Percentiles rank a stretch among this genome's conserved stretches.
These are phyloP conservation scores for Cordyceps farinosa DNA, from an alignment of 2,329 filamentous ascomycete genomes.

Conservation along the genomic window DNA sequence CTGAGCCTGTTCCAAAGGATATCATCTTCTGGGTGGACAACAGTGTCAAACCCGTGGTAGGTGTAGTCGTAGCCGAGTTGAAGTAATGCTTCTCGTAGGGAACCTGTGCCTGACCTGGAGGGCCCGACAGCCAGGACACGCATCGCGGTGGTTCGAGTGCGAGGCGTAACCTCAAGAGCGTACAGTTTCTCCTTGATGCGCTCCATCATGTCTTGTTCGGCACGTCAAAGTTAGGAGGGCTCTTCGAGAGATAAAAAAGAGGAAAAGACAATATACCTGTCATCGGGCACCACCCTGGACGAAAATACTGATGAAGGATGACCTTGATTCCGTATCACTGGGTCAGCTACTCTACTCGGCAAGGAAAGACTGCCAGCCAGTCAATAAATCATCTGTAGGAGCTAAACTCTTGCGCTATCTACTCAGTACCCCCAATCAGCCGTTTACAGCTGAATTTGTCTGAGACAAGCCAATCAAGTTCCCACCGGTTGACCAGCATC, in stretches of 20 bases:
- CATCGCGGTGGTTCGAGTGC: slow-evolving; percentile 5
- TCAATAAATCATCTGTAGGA: too few relatives aligned
- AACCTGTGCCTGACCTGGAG: slow-evolving; percentile 15
- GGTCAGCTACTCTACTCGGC: too few relatives aligned
- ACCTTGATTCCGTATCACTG: too few relatives aligned
- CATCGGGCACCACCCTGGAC: too few relatives aligned
- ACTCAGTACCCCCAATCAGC: too few relatives aligned
- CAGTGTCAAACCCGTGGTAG: slow-evolving; percentile 14
- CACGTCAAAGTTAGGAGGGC: too few relatives aligned
- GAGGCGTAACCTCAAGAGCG: not conserved
- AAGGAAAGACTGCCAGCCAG: too few relatives aligned
- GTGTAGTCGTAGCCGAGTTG: slow-evolving; percentile 15
- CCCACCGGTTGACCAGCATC: too few relatives aligned
- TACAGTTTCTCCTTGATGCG: not conserved
- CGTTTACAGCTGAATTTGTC: too few relatives aligned
- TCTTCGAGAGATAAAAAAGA: not conserved
- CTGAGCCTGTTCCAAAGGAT: slow-evolving; percentile 2
- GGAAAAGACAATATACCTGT: not conserved
- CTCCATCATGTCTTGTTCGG: not conserved
- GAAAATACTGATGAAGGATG: too few relatives aligned
- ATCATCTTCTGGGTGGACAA: slow-evolving; percentile 8
- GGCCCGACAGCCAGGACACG: slow-evolving; percentile 10
- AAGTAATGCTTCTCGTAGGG: slow-evolving; percentile 8
- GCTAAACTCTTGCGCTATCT: too few relatives aligned
- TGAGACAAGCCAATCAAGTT: too few relatives aligned